Conservation (phyloP, 805 yeast genomes). For the Wickerhamiella nectarea region DNA sequence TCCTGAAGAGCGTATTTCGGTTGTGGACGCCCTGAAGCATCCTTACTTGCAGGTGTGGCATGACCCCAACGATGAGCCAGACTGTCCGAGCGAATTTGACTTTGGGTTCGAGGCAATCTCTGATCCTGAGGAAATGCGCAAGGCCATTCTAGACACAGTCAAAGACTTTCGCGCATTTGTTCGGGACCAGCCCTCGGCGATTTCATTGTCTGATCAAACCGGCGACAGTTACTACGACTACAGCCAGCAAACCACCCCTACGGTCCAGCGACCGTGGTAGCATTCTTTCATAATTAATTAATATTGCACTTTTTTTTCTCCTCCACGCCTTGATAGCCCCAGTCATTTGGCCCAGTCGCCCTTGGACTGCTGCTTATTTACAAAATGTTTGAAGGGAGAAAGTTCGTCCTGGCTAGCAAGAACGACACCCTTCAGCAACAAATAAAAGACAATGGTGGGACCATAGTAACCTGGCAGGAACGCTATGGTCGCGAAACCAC, state of each 20-base stretch:
- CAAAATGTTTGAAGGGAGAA: conserved; percentile 4
- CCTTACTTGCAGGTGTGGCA: conserved; percentile 82
- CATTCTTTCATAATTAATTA: background rate
- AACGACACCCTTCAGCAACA: conserved; percentile 10
- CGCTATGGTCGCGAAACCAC: conserved; percentile 24
- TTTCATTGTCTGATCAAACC: background rate
- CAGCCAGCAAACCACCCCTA: conserved; percentile 5
- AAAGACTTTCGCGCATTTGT: conserved; percentile 23
- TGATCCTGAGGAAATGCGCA: conserved; percentile 60
- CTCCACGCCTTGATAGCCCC: background rate
- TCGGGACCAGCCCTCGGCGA: conserved; percentile 10
- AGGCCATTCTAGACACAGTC: conserved; percentile 67
- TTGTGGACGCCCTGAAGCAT: conserved; percentile 69
- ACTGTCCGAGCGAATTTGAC: conserved; percentile 71
- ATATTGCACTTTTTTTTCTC: background rate
- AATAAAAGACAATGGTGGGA: conserved; percentile 16
- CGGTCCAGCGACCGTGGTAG: conserved; percentile 7
- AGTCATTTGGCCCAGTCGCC: background rate
- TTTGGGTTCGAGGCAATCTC: conserved; percentile 86
- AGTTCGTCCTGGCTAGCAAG: conserved; percentile 1
- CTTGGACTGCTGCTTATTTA: background rate
- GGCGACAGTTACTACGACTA: conserved; percentile 3
- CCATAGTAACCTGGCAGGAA: conserved; percentile 18
- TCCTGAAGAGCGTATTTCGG: conserved; percentile 71
- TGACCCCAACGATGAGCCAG: conserved; percentile 90